Conservation (phyloP, 2,329 filamentous ascomycete species). For the Trichoderma sp. region DNA sequence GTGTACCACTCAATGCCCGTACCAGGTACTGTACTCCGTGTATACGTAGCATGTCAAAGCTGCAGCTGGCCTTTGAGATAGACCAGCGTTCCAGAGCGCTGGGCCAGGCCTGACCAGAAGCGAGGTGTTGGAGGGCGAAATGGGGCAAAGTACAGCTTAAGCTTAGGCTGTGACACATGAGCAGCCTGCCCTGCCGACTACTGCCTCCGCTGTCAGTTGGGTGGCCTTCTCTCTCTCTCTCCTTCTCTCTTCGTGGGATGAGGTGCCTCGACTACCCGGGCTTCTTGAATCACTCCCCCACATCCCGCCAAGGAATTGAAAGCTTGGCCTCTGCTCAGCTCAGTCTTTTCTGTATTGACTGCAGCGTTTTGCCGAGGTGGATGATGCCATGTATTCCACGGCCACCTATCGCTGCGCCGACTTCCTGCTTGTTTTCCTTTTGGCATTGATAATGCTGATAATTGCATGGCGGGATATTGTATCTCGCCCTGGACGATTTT, state of each 20-base stretch:
- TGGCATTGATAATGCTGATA: not conserved
- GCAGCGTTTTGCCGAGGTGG: not conserved
- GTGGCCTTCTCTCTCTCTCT: not conserved
- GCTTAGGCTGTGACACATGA: not conserved
- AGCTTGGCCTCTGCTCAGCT: not conserved
- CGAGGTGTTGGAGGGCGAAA: not conserved
- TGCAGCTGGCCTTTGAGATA: constrained; percentile 2
- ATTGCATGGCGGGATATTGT: not conserved
- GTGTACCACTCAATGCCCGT: not conserved
- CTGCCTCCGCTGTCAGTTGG: not conserved
- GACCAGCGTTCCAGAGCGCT: constrained; percentile 5
- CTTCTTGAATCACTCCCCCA: not conserved
- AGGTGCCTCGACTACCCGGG: not conserved
- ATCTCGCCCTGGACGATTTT: no score
- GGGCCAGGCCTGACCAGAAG: constrained; percentile 3
- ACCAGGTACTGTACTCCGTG: no score
- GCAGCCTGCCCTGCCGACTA: not conserved
- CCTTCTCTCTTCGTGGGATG: not conserved
- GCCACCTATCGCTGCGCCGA: not conserved
- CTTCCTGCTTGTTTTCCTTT: not conserved
- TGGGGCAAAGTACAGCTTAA: not conserved
- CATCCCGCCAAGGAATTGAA: not conserved
- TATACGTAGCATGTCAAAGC: not conserved
- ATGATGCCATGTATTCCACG: not conserved
- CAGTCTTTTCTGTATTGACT: not conserved